Percentiles rank a stretch among this genome's conserved stretches.
Evolutionary conservation across 805 yeast species (phyloP).

Genomic region (Naumovozyma baii): DNA sequence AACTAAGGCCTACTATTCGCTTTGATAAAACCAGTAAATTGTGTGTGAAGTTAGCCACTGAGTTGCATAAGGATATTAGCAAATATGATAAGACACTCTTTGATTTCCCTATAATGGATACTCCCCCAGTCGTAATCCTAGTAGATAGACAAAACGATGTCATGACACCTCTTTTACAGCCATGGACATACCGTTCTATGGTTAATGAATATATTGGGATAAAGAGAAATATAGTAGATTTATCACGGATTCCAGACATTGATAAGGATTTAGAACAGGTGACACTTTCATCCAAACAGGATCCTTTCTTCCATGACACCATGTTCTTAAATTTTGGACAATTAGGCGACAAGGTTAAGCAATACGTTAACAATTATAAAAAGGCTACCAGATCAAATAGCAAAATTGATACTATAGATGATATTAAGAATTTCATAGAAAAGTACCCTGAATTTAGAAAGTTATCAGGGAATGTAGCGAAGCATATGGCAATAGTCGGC

Average conservation of each 20-base stretch:
- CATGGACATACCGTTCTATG: slow-evolving; percentile 99
- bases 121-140: slow-evolving; percentile 64
- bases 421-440: slow-evolving; percentile 83
- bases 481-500: slow-evolving; percentile 83
- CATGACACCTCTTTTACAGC: slow-evolving; percentile 79
- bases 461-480: slow-evolving; percentile 77
- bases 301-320: slow-evolving; percentile 65
- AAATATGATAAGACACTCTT: slow-evolving; percentile 51
- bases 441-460: slow-evolving; percentile 91
- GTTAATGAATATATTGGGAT: slow-evolving; percentile 87
- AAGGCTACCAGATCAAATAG: slow-evolving; percentile 60
- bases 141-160: slow-evolving; percentile 87
- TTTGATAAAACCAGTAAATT: slow-evolving; percentile 62
- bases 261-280: slow-evolving; percentile 52
- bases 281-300: slow-evolving; percentile 60
- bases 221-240: slow-evolving; percentile 65
- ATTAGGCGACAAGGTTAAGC: slow-evolving; percentile 77
- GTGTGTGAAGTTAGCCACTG: slow-evolving; percentile 60
- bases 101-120: slow-evolving; percentile 54
- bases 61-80: slow-evolving; percentile 47
- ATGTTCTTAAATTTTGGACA: slow-evolving; percentile 93
- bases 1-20: slow-evolving; percentile 67
- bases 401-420: slow-evolving; percentile 69
- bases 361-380: slow-evolving; percentile 75
- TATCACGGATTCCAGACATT: slow-evolving; percentile 46